Percentiles rank a stretch among this genome's conserved stretches.
These are phyloP conservation scores for Termitomyces sp. DNA, from an alignment of 768 basidiomycete genomes.

Conservation along the genomic window DNA sequence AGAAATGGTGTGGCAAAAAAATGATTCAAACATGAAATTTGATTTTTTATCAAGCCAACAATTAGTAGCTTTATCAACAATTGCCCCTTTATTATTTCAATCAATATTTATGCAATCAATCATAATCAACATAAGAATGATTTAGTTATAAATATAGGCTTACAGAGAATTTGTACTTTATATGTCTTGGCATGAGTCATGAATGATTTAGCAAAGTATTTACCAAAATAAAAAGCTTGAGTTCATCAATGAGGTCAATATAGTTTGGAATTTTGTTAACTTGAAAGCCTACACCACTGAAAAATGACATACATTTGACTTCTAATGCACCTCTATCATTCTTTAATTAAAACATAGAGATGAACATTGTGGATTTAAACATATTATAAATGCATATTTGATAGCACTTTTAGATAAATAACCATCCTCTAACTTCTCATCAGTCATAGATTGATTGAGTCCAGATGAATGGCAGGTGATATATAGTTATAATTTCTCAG, in stretches of 20 bases:
- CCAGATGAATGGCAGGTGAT: too few relatives aligned
- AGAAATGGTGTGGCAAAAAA: background rate
- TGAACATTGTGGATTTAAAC: too few relatives aligned
- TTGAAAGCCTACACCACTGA: background rate
- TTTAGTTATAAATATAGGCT: too few relatives aligned
- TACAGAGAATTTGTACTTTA: background rate
- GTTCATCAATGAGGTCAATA: background rate
- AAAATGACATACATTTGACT: too few relatives aligned
- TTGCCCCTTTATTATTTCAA: background rate
- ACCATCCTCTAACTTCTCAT: background rate
- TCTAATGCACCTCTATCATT: too few relatives aligned
- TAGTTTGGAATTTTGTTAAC: background rate
- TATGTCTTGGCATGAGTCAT: background rate
- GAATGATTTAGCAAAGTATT: background rate
- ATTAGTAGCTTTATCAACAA: background rate
- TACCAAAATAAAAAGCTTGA: background rate
- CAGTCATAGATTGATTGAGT: too few relatives aligned
- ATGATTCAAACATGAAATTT: background rate
- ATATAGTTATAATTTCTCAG: too few relatives aligned
- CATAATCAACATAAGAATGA: too few relatives aligned
- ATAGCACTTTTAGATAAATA: background rate
- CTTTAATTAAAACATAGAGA: too few relatives aligned
- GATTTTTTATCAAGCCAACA: background rate
- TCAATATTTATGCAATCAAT: background rate
- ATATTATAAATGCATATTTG: background rate